These are phyloP conservation scores for Suhomyces guaymorum DNA, from an alignment of 1,139 yeast genomes.

Conservation along the genomic window DNA sequence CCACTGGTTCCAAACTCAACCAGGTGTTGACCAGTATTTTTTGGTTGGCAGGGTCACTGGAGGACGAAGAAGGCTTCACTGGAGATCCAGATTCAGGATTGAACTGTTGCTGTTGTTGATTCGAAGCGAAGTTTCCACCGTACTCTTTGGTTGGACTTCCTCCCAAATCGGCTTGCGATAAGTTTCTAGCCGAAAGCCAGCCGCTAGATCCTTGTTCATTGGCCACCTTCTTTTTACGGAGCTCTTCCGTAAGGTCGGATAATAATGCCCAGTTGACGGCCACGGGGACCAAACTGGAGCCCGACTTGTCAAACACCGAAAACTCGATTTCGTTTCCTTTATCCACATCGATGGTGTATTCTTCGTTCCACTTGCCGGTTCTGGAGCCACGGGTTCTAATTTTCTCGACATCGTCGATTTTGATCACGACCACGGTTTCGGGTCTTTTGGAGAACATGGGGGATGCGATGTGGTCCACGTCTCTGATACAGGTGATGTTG, in stretches of 20 bases:
- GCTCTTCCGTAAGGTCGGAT: slow-evolving; percentile 89
- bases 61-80: slow-evolving; percentile 7
- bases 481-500: slow-evolving; percentile 73
- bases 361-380: slow-evolving; percentile 83
- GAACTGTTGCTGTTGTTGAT: not conserved
- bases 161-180: slow-evolving; percentile 28
- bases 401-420: slow-evolving; percentile 82
- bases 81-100: slow-evolving; percentile 6
- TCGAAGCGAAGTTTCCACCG: slow-evolving; percentile 1
- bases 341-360: slow-evolving; percentile 75
- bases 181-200: slow-evolving; percentile 81
- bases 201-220: slow-evolving; percentile 72
- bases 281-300: slow-evolving; percentile 74
- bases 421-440: slow-evolving; percentile 75
- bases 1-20: slow-evolving; percentile 92
- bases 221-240: slow-evolving; percentile 85
- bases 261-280: slow-evolving; percentile 89
- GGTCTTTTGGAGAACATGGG: slow-evolving; percentile 76
- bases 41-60: slow-evolving; percentile 27
- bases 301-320: slow-evolving; percentile 78
- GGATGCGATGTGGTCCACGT: slow-evolving; percentile 89
- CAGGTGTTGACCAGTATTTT: slow-evolving; percentile 64
- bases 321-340: slow-evolving; percentile 91
- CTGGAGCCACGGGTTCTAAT: slow-evolving; percentile 76
- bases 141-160: slow-evolving; percentile 9